phyloP scores from a whole-genome alignment of 2,329 filamentous ascomycete genomes.

The Penicillium sumatraense region DNA sequence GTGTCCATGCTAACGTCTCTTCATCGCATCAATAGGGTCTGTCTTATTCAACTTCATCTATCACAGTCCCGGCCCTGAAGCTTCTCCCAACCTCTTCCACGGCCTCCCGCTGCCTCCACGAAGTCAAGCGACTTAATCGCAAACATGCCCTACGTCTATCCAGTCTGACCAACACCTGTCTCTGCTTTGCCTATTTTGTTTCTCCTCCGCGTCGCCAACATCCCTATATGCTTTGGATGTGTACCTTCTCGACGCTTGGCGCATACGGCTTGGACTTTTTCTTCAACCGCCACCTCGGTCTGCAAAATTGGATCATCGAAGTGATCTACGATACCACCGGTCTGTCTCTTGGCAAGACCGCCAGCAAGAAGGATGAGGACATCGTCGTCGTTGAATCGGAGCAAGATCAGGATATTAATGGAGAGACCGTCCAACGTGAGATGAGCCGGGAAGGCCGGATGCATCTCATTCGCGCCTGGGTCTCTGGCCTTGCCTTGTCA shows the following conservation, averaged over 20 bases:
- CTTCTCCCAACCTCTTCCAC: constrained; percentile 75
- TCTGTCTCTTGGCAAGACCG: constrained; percentile 18
- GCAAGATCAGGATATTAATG: constrained; percentile 48
- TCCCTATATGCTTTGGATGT: constrained; percentile 88
- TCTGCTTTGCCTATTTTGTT: constrained; percentile 77
- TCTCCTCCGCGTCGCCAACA: constrained; percentile 77
- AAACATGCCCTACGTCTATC: constrained; percentile 71
- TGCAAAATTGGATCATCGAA: constrained; percentile 38
- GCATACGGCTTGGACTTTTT: constrained; percentile 67
- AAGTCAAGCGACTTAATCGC: constrained; percentile 66
- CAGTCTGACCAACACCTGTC: constrained; percentile 69
- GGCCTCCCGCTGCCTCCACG: constrained; percentile 72
- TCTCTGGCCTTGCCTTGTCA: constrained; percentile 48
- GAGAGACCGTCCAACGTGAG: constrained; percentile 49
- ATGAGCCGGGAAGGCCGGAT: constrained; percentile 49
- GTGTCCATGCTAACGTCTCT: constrained; percentile 11
- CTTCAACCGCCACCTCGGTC: constrained; percentile 69
- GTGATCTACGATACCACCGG: constrained; percentile 50
- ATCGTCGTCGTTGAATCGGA: constrained; percentile 44
- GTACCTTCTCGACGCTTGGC: constrained; percentile 60
- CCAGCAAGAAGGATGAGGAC: constrained; percentile 41
- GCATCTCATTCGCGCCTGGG: constrained; percentile 42
- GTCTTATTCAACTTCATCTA: constrained; percentile 78
- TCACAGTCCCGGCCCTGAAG: constrained; percentile 80
- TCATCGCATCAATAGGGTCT: constrained; percentile 67